Percentiles rank a stretch among this genome's conserved stretches.
These are phyloP conservation scores for Lenwebbia sp. DNA, from an alignment of 345 rosid species.

Conservation along the genomic window DNA sequence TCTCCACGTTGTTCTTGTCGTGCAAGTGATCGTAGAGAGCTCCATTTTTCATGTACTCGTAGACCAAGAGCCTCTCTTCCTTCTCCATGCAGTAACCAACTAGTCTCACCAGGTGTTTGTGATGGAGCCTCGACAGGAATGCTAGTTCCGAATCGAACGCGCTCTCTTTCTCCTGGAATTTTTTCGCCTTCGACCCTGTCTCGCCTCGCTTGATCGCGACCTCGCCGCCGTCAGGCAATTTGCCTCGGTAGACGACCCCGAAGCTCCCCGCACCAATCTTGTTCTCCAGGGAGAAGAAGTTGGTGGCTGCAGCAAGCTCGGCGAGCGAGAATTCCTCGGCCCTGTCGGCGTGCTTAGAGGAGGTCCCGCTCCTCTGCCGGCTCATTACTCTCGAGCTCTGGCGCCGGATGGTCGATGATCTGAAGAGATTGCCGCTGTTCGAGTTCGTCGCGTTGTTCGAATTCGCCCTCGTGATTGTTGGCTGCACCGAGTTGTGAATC, in stretches of 20 bases:
- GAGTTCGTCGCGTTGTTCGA: constrained; percentile 26
- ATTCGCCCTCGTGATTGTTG: constrained; percentile 59
- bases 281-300: constrained; percentile 56
- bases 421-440: constrained; percentile 37
- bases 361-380: constrained; percentile 90
- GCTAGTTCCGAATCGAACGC: constrained; percentile 82
- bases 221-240: constrained; percentile 55
- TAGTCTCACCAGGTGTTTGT: constrained; percentile 67
- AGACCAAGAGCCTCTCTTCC: constrained; percentile 66
- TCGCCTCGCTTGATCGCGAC: constrained; percentile 91
- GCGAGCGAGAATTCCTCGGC: constrained; percentile 65
- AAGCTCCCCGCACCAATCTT: constrained; percentile 87
- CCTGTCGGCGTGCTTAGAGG: constrained; percentile 61
- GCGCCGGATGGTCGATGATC: constrained; percentile 56
- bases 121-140: constrained; percentile 75
- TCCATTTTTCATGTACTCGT: constrained; percentile 86
- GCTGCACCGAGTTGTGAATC: constrained; percentile 86
- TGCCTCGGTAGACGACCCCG: constrained; percentile 70
- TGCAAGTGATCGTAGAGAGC: constrained; percentile 80
- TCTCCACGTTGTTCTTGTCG: constrained; percentile 41
- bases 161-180: constrained; percentile 74
- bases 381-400: constrained; percentile 63
- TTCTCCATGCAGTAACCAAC: constrained; percentile 5
- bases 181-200: constrained; percentile 47
- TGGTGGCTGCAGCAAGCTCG: constrained; percentile 71